Evolutionary conservation across 2,329 filamentous ascomycete species (phyloP).

Genomic region (Aspergillus pseudotamarii): DNA sequence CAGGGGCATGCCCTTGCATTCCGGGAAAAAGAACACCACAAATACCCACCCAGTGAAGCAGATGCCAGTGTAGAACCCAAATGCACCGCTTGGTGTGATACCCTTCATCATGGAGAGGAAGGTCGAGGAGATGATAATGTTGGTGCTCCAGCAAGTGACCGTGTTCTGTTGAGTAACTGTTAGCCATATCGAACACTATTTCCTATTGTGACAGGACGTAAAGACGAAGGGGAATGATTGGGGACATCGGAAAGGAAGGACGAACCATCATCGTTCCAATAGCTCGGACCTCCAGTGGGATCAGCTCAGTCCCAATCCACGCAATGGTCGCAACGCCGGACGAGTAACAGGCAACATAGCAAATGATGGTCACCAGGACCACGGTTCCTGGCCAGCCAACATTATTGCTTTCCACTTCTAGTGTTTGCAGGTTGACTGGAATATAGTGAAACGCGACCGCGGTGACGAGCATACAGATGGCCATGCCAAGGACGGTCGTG

Average conservation of each 20-base stretch:
- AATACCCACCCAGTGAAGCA: constrained; percentile 1
- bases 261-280: not conserved
- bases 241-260: not conserved
- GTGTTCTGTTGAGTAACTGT: not conserved
- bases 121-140: constrained; percentile 19
- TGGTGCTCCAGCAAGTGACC: constrained; percentile 20
- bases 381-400: not conserved
- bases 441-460: not conserved
- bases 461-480: not conserved
- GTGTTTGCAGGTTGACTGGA: not conserved
- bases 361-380: not conserved
- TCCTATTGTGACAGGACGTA: not conserved
- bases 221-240: not conserved
- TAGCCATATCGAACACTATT: not conserved
- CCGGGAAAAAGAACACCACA: not conserved
- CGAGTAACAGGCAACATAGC: not conserved
- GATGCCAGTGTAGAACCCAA: not conserved
- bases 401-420: not conserved
- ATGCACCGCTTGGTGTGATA: not conserved
- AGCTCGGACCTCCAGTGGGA: constrained; percentile 1
- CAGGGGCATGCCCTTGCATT: constrained; percentile 1
- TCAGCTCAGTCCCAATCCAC: constrained; percentile 1
- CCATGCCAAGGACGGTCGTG: not conserved
- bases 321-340: not conserved
- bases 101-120: constrained; percentile 13